Conservation (phyloP, 1,284 basidiomycete species). For the Ganoderma multipileum region DNA sequence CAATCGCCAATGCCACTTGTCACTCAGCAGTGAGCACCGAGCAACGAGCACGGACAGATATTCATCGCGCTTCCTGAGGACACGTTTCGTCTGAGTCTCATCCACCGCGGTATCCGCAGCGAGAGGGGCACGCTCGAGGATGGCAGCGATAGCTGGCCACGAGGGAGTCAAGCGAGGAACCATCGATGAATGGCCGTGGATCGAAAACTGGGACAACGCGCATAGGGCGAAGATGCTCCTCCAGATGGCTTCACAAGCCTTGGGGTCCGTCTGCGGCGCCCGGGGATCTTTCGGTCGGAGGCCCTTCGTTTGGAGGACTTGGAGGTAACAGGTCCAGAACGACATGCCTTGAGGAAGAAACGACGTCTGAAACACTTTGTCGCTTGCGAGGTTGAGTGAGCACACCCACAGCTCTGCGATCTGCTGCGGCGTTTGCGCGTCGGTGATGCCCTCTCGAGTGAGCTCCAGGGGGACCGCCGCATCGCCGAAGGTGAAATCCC, state of each 20-base stretch:
- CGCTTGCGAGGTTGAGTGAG: slow-evolving; percentile 57
- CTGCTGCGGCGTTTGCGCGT: slow-evolving; percentile 32
- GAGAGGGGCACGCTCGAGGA: slow-evolving; percentile 69
- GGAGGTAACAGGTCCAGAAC: slow-evolving; percentile 55
- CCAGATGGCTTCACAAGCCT: slow-evolving; percentile 79
- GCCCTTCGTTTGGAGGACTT: slow-evolving; percentile 42
- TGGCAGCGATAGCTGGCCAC: slow-evolving; percentile 71
- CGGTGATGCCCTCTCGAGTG: slow-evolving; percentile 47
- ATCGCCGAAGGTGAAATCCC: slow-evolving; percentile 59
- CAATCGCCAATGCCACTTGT: slow-evolving; percentile 75
- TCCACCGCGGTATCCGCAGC: slow-evolving; percentile 60
- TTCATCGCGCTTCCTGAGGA: slow-evolving; percentile 69
- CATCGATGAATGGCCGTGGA: slow-evolving; percentile 63
- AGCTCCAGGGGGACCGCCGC: slow-evolving; percentile 51
- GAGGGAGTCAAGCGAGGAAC: slow-evolving; percentile 58
- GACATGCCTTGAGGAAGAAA: slow-evolving; percentile 30
- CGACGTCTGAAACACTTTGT: slow-evolving; percentile 14
- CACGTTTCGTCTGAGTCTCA: slow-evolving; percentile 43
- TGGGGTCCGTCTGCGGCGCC: slow-evolving; percentile 42
- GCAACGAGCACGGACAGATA: slow-evolving; percentile 80
- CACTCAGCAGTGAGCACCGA: slow-evolving; percentile 76
- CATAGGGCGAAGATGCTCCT: slow-evolving; percentile 73
- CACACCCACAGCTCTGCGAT: slow-evolving; percentile 79
- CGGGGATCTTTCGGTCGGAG: slow-evolving; percentile 34
- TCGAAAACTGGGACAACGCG: slow-evolving; percentile 82